A percentile compares a stretch with the other conserved stretches of the same genome.
Conservation (phyloP, 2,329 filamentous ascomycete genomes). For the Cladobotryum protrusum region DNA sequence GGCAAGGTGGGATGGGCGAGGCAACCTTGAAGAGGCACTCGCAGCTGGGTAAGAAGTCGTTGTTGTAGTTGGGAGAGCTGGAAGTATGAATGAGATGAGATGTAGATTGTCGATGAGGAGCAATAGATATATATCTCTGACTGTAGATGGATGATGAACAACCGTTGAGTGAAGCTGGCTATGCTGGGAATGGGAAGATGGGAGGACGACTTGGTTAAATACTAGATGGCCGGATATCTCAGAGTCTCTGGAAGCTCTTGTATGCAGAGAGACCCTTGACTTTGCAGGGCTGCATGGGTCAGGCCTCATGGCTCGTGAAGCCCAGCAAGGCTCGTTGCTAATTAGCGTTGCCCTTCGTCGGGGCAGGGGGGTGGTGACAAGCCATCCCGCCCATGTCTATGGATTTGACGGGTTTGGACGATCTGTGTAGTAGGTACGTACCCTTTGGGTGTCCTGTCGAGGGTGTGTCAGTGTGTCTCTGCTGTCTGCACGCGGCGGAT, state of each 20-base stretch:
- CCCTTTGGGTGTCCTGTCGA: neutral
- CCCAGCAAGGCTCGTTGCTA: slow-evolving; percentile 12
- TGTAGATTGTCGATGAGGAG: slow-evolving; percentile 9
- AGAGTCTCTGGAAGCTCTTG: slow-evolving; percentile 7
- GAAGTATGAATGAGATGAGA: slow-evolving; percentile 4
- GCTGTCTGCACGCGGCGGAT: slow-evolving; percentile 6
- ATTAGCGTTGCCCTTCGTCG: slow-evolving; percentile 9
- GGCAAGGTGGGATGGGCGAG: slow-evolving; percentile 9
- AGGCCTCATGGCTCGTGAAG: slow-evolving; percentile 8
- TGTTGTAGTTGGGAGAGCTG: neutral
- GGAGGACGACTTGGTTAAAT: slow-evolving; percentile 13
- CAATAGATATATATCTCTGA: neutral
- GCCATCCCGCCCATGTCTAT: slow-evolving; percentile 7
- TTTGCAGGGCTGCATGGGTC: slow-evolving; percentile 13
- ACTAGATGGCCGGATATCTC: slow-evolving; percentile 9
- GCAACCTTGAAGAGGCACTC: neutral
- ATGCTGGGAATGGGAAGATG: slow-evolving; percentile 8
- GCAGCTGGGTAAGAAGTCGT: neutral
- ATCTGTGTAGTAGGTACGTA: neutral
- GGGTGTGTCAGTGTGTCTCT: slow-evolving; percentile 1
- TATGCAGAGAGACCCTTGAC: slow-evolving; percentile 7
- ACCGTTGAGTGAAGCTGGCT: slow-evolving; percentile 6
- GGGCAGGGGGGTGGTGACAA: slow-evolving; percentile 7
- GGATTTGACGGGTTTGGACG: slow-evolving; percentile 1
- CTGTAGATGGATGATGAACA: slow-evolving; percentile 4